phyloP scores from a whole-genome alignment of 1,284 basidiomycete species.

The Sphagnurus paluster region DNA sequence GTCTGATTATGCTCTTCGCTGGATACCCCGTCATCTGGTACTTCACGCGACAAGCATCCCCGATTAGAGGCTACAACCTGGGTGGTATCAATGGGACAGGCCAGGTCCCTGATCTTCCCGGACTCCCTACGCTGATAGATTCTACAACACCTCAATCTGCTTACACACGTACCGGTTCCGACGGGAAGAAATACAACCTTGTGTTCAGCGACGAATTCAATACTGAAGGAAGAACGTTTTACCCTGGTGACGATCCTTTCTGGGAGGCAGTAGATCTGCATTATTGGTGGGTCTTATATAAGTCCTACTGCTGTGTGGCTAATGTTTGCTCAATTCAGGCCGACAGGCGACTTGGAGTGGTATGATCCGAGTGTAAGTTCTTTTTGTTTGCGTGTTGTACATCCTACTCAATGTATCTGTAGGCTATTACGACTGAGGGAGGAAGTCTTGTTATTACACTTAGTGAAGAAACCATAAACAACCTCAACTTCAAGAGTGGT shows the following conservation, averaged over 20 bases:
- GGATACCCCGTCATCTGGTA: conserved; percentile 79
- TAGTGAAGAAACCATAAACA: conserved; percentile 58
- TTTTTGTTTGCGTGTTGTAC: conserved; percentile 3
- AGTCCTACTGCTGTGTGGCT: conserved; percentile 2
- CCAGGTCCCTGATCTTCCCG: conserved; percentile 64
- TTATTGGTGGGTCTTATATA: conserved; percentile 58
- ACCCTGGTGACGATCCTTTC: conserved; percentile 76
- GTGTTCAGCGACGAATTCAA: conserved; percentile 96
- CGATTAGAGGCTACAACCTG: conserved; percentile 63
- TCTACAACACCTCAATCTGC: conserved; percentile 63
- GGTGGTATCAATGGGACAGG: conserved; percentile 76
- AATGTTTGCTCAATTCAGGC: conserved; percentile 46
- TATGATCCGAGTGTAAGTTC: conserved; percentile 67
- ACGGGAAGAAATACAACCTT: conserved; percentile 77
- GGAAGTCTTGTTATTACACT: conserved; percentile 82
- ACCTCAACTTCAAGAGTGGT: conserved; percentile 80
- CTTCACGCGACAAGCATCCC: conserved; percentile 33
- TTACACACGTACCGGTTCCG: conserved; percentile 54
- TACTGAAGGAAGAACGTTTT: conserved; percentile 73
- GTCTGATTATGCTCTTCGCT: conserved; percentile 68
- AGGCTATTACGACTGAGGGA: conserved; percentile 65
- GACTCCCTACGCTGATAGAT: conserved; percentile 66
- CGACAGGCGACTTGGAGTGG: conserved; percentile 86
- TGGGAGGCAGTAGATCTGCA: conserved; percentile 76
- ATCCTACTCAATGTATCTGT: conserved; percentile 9